Base-by-base conservation (phyloP, 192 early-diverging fungal genomes). In the Backusella westeae region DNA sequence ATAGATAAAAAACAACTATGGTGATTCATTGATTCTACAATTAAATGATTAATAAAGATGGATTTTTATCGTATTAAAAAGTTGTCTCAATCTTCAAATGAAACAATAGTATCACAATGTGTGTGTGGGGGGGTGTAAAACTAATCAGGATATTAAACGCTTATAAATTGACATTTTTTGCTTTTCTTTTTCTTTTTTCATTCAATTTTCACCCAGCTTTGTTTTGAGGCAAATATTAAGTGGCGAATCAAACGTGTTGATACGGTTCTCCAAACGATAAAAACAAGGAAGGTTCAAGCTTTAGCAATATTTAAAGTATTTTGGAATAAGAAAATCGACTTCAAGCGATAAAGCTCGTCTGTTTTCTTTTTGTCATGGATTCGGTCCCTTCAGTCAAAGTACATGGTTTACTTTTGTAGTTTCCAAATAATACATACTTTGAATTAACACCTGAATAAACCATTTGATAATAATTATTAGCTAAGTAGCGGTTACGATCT, bases 401-500 rank as follows among this genome's bases (percentile, higher is more conserved):
- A 73, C 21, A 32, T 23, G 36, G 41, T 21, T 38, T 4, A 1
- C 26, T 46, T 49, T 29, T 34, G 17, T 29, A 34, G 0, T 8
- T 29, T 29, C 26, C 23, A 26, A 42, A 6, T 32, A 32, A 32
- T 32, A 32, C 8, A 7, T 17, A 53, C 19, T 9, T 5, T 0
- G 19, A n/a, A 49, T 6, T n/a, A n/a, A 21, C 46, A 49, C 6
- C 0, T 49, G 17, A 21, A 49, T 17, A 49, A 49, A 12, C 10
- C 4, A 12, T 56, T 69, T 34, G 41, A 5, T 14, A 17, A 32
- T 32, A 32, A 32, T 32, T 12, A 14, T 19, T 38, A 80, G 74
- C 70, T 80, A 34, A 80, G 75, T 63, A 75, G 72, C 34, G 78
- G 74, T 29, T 76, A 80, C 41, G 74, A 71, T 67, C 17, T 80